These are phyloP conservation scores for Adansonia gregorii DNA, from an alignment of 441 rosid genomes.

Conservation along the genomic window DNA sequence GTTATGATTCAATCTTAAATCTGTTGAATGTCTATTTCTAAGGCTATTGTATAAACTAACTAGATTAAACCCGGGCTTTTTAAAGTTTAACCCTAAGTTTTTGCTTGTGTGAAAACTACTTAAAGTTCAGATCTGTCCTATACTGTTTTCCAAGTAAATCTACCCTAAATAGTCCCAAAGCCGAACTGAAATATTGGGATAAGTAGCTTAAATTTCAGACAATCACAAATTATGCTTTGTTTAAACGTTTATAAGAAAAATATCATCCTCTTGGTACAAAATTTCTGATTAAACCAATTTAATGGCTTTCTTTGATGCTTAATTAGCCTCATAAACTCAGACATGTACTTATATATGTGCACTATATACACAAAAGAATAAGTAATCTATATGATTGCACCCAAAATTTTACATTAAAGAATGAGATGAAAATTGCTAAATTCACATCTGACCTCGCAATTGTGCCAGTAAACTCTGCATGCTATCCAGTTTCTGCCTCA, in stretches of 20 bases:
- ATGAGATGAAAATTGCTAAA: background rate
- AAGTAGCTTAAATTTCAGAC: background rate
- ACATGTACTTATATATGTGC: conserved; percentile 36
- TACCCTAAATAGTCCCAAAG: background rate
- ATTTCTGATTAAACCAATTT: conserved; percentile 21
- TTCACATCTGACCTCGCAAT: conserved; percentile 63
- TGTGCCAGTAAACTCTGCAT: conserved; percentile 66
- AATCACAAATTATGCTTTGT: background rate
- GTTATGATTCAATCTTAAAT: too few relatives aligned
- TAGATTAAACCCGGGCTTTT: too few relatives aligned
- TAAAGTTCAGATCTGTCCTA: background rate
- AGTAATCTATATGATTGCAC: conserved; percentile 23
- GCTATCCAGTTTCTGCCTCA: conserved; percentile 63
- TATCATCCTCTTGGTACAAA: conserved; percentile 26
- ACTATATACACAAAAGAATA: conserved; percentile 65
- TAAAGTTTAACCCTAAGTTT: too few relatives aligned
- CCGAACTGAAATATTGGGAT: background rate
- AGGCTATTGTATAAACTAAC: too few relatives aligned
- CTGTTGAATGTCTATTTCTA: too few relatives aligned
- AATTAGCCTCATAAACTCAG: conserved; percentile 19
- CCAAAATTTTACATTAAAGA: conserved; percentile 38
- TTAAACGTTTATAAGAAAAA: background rate
- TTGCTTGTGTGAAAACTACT: background rate
- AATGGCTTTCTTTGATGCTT: conserved; percentile 20
- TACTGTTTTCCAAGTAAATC: background rate